Conservation (phyloP, 1,284 basidiomycete genomes). For the Cryptococcus deneoformans region DNA sequence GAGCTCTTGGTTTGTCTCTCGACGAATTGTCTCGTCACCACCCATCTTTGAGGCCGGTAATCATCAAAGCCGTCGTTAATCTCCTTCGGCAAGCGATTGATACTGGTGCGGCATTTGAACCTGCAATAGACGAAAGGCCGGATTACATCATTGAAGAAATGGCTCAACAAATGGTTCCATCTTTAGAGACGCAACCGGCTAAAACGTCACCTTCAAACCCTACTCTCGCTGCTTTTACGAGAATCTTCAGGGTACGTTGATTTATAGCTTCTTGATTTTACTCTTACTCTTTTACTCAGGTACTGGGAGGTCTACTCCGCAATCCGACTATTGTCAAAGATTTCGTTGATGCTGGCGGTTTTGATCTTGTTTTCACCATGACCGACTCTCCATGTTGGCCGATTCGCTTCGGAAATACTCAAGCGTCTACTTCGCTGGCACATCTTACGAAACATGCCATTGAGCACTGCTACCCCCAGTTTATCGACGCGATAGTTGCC, state of each 20-base stretch:
- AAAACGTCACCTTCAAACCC: slow-evolving; percentile 13
- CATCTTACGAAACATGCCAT: slow-evolving; percentile 85
- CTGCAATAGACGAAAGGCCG: slow-evolving; percentile 14
- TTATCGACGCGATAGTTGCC: slow-evolving; percentile 67
- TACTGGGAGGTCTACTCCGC: slow-evolving; percentile 87
- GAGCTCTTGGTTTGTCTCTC: slow-evolving; percentile 79
- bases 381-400: slow-evolving; percentile 84
- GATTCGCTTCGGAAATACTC: slow-evolving; percentile 81
- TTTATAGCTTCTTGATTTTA: neutral
- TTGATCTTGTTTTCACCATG: slow-evolving; percentile 71
- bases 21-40: slow-evolving; percentile 98
- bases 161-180: neutral
- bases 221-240: slow-evolving; percentile 22
- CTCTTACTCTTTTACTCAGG: neutral
- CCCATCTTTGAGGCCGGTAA: slow-evolving; percentile 74
- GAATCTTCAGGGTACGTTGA: slow-evolving; percentile 25
- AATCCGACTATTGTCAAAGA: slow-evolving; percentile 82
- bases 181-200: neutral
- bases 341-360: slow-evolving; percentile 77
- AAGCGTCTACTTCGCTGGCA: slow-evolving; percentile 75
- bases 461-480: slow-evolving; percentile 76
- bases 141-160: slow-evolving; percentile 21
- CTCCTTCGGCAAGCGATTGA: slow-evolving; percentile 65
- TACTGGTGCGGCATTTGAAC: slow-evolving; percentile 26
- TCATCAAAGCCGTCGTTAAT: slow-evolving; percentile 70